Base-by-base conservation (phyloP, 495 filamentous ascomycete species). In the Daldinia decipiens region DNA sequence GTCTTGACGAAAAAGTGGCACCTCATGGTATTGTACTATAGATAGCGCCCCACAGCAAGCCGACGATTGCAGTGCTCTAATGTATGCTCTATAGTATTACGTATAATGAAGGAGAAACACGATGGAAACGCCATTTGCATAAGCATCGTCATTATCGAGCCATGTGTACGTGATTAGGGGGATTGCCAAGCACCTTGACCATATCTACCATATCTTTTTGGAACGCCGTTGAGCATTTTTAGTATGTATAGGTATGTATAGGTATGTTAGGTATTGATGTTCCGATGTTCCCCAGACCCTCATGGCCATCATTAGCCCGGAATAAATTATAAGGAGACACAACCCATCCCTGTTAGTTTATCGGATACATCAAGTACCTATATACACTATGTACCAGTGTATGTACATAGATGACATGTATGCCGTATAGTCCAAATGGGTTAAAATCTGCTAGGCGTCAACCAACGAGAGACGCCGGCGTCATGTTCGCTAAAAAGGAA, bases 91-190 rank as follows among this genome's bases (percentile, higher is more conserved):
- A 36, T 36, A 36, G 34, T 36, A 36, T 36, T 36, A 54, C 15
- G 47, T 72, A 72, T 65, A 65, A 68, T 68, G 65, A 68, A 72
- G 65, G 67, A 65, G 70, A 72, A 65, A 72, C 65, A 72, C 65
- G 70, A 68, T 56, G 60, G 57, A 64, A 62, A 65, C 65, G 65
- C 70, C 65, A 62, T 68, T 68, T 65, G 61, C 56, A 72, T 39
- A 47, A 47, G 6, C 19, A 68, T 69, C 65, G 70, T 73, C 65
- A 73, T 73, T 59, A 69, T 73, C 61, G 70, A 73, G 69, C 65
- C 39, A 73, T 51, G 58, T 34, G 29, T 65, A 73, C 61, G 65
- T 69, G 65, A 54, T 62, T 58, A 56, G 61, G 39, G 36, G 53
- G 52, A 56, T 58, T 62, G 65, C 70, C 70, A 69, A 73, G 65